A percentile compares a stretch with the other conserved stretches of the same genome.
phyloP scores from a whole-genome alignment of 2,329 filamentous ascomycete genomes.

The Rosellinia necatrix region DNA sequence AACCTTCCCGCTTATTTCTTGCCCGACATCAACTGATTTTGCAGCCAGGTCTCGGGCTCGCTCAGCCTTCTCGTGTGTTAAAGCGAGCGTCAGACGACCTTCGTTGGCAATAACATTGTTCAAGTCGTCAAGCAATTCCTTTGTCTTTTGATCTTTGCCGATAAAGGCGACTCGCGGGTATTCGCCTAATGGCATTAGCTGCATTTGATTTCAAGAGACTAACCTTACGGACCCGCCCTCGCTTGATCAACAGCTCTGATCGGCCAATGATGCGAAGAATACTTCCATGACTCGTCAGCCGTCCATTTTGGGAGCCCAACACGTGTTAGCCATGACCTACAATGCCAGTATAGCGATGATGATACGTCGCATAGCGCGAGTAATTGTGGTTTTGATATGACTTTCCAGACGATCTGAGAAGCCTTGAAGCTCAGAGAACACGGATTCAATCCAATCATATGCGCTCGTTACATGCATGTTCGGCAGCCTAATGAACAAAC shows the following conservation, averaged over 20 bases:
- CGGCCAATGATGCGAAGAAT: conserved; percentile 10
- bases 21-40: conserved; percentile 6
- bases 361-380: conserved; percentile 9
- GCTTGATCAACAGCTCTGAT: conserved; percentile 8
- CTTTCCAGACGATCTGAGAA: conserved; percentile 12
- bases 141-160: conserved; percentile 9
- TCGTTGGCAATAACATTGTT: conserved; percentile 10
- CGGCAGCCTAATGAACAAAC: not conserved
- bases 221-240: conserved; percentile 9
- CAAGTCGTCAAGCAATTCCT: conserved; percentile 8
- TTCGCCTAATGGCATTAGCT: too few relatives aligned
- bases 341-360: conserved; percentile 12
- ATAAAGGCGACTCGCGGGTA: conserved; percentile 11
- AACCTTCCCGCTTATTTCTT: conserved; percentile 3
- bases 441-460: conserved; percentile 14
- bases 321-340: not conserved
- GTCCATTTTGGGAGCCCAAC: too few relatives aligned
- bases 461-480: conserved; percentile 9
- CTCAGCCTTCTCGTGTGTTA: conserved; percentile 11
- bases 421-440: conserved; percentile 8
- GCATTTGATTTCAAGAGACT: too few relatives aligned
- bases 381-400: conserved; percentile 8
- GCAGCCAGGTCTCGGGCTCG: conserved; percentile 6
- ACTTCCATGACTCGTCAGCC: not conserved
- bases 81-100: conserved; percentile 8